Evolutionary conservation across 345 rosid genomes (phyloP).

Genomic region (Eucalyptus cloeziana): DNA sequence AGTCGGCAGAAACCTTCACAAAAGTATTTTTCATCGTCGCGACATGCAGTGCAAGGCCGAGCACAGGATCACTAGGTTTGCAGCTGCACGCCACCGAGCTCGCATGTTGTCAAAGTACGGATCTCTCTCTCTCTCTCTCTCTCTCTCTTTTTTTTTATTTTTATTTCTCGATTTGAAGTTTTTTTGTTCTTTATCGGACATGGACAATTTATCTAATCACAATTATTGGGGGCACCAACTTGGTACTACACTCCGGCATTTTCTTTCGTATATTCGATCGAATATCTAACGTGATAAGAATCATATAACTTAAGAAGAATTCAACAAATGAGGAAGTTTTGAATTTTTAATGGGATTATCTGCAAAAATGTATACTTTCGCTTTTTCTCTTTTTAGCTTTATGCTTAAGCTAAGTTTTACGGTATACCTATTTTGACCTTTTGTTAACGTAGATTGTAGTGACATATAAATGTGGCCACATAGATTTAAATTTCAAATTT

Average conservation of each 20-base stretch:
- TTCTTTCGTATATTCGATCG: neutral
- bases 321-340: neutral
- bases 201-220: neutral
- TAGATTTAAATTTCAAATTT: neutral
- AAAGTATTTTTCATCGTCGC: neutral
- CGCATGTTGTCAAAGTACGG: neutral
- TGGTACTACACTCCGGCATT: neutral
- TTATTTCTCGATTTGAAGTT: neutral
- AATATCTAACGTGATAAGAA: neutral
- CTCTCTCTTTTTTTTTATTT: neutral
- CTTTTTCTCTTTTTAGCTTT: neutral
- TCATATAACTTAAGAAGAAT: neutral
- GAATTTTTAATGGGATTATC: neutral
- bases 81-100: neutral
- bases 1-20: neutral
- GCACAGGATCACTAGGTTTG: neutral
- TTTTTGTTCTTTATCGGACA: neutral
- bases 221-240: neutral
- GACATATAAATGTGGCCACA: neutral
- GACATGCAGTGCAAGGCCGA: neutral
- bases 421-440: neutral
- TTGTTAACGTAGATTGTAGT: accelerated
- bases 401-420: neutral
- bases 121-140: neutral
- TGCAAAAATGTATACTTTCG: neutral